Percentiles rank a stretch among this genome's conserved stretches.
Conservation (phyloP, 2,329 filamentous ascomycete species). For the Fusarium brachygibbosum region DNA sequence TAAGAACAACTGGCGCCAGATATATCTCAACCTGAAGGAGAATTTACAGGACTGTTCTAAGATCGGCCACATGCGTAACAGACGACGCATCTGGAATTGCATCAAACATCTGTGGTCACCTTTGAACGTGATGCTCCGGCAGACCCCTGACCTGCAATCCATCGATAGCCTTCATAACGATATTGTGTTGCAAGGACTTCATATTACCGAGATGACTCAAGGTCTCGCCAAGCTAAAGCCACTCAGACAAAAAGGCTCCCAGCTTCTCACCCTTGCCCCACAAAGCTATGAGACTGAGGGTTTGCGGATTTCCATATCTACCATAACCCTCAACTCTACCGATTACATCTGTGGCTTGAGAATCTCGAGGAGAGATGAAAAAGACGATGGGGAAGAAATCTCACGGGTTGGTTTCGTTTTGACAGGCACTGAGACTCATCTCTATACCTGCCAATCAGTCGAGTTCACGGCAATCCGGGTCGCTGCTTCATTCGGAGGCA, state of each 20-base stretch:
- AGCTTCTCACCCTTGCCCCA: not conserved
- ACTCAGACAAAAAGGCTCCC: not conserved
- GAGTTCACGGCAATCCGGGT: not conserved
- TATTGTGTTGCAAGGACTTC: not conserved
- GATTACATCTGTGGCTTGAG: conserved; percentile 17
- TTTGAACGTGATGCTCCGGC: not conserved
- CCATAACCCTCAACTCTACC: not conserved
- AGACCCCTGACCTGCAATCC: not conserved
- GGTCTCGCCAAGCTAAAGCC: not conserved
- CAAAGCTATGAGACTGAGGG: fast-evolving
- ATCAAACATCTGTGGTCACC: not conserved
- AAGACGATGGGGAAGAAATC: not conserved
- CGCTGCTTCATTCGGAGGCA: not conserved
- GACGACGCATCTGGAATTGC: not conserved
- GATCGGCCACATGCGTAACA: not conserved
- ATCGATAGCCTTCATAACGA: not conserved
- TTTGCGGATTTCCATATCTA: not conserved
- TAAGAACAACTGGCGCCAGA: not conserved
- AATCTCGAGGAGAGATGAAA: not conserved
- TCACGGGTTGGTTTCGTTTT: not conserved
- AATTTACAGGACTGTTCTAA: not conserved
- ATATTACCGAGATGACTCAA: not conserved
- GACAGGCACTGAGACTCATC: not conserved
- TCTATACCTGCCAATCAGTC: not conserved
- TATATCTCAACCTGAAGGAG: conserved; percentile 2